Base-by-base conservation (phyloP, 768 basidiomycete species). In the Suillus cothurnatus region DNA sequence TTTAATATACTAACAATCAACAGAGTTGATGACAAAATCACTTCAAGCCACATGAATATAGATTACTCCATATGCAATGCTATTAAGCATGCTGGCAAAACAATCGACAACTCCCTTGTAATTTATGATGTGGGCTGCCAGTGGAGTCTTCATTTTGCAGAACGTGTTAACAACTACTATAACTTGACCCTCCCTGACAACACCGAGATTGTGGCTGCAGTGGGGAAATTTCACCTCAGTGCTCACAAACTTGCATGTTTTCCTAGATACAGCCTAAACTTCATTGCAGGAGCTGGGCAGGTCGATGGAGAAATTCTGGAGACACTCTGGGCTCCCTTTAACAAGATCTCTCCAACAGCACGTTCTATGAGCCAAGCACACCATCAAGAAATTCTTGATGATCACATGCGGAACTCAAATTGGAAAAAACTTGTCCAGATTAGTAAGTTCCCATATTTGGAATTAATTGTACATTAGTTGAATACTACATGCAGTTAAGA, bases 81-180 rank as follows among this genome's bases (percentile, higher is more conserved):
- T 0, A 12, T 78, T 0, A 47, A 39, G 0, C 67, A 70, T n/a
- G 63, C 68, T 0, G 64, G 61, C 3, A 23, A 47, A 7, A 59
- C 52, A 4, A 53, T 70, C 4, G 17, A 53, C 12, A 59, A 49
- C 1, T 56, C 47, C 2, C 2, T 71, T 0, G 50, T 75, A 8
- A 72, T 75, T 0, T 78, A 79, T 65, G 76, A 78, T 67, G 70
- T 78, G 8, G 65, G 66, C 3, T 79, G 76, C 34, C 66, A 75
- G 47, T 78, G 72, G 64, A 50, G 34, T 1, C 36, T 67, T 0
- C 66, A 74, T 34, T 70, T 77, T 38, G 23, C 28, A 2, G 52
- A 65, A 6, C 47, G 73, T 3, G 52, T 63, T 12, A 21, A 47
- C 15, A 26, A 11, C 9, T 47, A 49, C 31, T 12, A 17, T 23